These are phyloP conservation scores for Lentinula guzmanii DNA, from an alignment of 768 basidiomycete species.

Conservation along the genomic window DNA sequence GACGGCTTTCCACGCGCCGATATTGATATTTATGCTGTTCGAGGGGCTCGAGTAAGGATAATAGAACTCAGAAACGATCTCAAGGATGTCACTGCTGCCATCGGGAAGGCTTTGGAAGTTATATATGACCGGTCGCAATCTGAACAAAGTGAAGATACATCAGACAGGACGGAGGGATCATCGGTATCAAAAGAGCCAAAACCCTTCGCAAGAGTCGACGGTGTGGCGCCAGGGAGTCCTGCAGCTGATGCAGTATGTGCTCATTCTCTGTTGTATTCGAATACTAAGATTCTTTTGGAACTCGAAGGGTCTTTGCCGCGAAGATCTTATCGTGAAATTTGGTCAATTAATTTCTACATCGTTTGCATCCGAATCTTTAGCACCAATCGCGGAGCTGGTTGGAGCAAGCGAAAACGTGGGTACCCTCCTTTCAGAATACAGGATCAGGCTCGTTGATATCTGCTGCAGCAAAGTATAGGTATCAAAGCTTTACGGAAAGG, in stretches of 20 bases:
- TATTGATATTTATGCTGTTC: slow-evolving; percentile 77
- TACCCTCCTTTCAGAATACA: neutral
- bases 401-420: slow-evolving; percentile 73
- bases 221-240: slow-evolving; percentile 75
- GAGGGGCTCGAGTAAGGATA: slow-evolving; percentile 70
- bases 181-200: slow-evolving; percentile 14
- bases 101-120: slow-evolving; percentile 61
- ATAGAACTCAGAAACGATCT: slow-evolving; percentile 80
- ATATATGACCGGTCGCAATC: slow-evolving; percentile 48
- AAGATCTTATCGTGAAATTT: slow-evolving; percentile 73
- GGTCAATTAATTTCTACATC: slow-evolving; percentile 51
- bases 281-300: slow-evolving; percentile 4
- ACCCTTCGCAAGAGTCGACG: slow-evolving; percentile 74
- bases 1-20: slow-evolving; percentile 90
- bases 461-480: slow-evolving; percentile 46
- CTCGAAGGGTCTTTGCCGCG: slow-evolving; percentile 57
- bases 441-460: neutral
- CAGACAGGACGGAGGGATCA: neutral
- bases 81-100: slow-evolving; percentile 52
- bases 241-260: slow-evolving; percentile 68
- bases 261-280: neutral
- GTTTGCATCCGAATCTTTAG: slow-evolving; percentile 50
- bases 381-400: slow-evolving; percentile 71
- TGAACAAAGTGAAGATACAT: neutral
- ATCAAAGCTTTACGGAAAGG: slow-evolving; percentile 53